Base-by-base conservation (phyloP, 1,284 basidiomycete species). In the Trichosporon asahii region DNA sequence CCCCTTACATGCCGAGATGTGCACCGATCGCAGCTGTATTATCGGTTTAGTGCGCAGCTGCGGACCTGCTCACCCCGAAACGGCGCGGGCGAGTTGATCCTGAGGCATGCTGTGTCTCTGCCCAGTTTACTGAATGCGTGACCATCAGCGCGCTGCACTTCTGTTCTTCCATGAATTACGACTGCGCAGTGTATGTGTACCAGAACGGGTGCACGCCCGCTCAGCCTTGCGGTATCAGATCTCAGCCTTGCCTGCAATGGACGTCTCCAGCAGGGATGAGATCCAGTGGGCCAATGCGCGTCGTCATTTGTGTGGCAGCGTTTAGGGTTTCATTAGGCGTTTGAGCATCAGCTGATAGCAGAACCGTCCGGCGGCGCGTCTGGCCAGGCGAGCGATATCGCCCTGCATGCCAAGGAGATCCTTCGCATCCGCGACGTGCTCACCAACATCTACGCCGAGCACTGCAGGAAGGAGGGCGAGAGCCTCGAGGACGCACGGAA, bases 341-440 rank as follows among this genome's bases (percentile, higher is more conserved):
- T 40, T 40, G 37, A 40, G 14, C 40, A n/a, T 44, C 40, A 61
- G 35, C 63, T 64, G 63, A 64, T 35, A 23, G 18, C 72, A 96
- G 94, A 97, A 84, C 95, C 94, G 0, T 95, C 93, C 23, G 94
- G 95, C 65, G 95, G 94, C 40, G 94, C 94, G 37, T 91, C 91
- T 37, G 94, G 94, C 2, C 94, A 95, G 83, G 94, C 95, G 27
- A 91, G 91, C 57, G 94, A 97, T 84, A 95, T 97, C 73, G 93
- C 93, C 15, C 94, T 97, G 71, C 93, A 95, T 77, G 94, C 94
- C 1, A 92, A 91, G 80, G 94, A 97, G 84, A 97, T 97, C 76
- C 86, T 97, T 40, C 89, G 94, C 44, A 90, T 95, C 71, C 88
- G 94, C 55, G 87, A 91, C 72, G 83, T 90, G 14, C 85, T 95